Base-by-base conservation (phyloP, 2,329 filamentous ascomycete genomes). In the Exophiala alcalophila region DNA sequence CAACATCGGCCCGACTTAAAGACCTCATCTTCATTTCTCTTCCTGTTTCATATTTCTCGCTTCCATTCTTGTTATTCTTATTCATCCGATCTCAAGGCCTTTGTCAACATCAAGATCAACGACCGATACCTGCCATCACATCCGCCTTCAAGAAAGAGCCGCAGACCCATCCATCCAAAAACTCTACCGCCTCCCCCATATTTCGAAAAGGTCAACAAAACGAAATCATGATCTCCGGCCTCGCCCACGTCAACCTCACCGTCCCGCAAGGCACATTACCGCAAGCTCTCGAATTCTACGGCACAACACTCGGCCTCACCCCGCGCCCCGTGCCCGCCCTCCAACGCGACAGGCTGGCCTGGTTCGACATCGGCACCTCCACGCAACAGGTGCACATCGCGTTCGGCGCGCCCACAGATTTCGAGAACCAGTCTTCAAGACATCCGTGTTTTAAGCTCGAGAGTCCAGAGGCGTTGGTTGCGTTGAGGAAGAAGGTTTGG, bases 401-500 rank as follows among this genome's bases (percentile, higher is more conserved):
- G 10, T 63, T 64, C 5, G 59, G 60, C 2, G 66, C 67, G 2
- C 69, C 71, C 2, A 77, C 80, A 56, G 76, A 80, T 61, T 65
- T 81, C 10, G 77, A 81, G 15, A 36, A 40, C 11, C 8, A n/a
- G 7, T 43, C 55, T 61, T 81, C 35, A 72, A 67, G 76, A 2
- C 79, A 83, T 53, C 76, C 77, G 3, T 83, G 79, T 59, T 81
- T 83, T 53, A 69, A 66, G 25, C 53, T 82, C 2, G 66, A 60
- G 1, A 70, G 65, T 9, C 59, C 55, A 1, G 72, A 77, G 19
- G 66, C 67, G n/a, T 59, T 83, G 32, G 51, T 67, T 8, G 54
- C 59, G 44, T 55, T 82, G 50, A 69, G 73, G 53, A 54, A 62
- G 45, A 63, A 61, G 33, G 66, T 82, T 11, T 78, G 69, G 63